phyloP scores from a whole-genome alignment of 139 green algal genomes.

The Coelastrella sp. region DNA sequence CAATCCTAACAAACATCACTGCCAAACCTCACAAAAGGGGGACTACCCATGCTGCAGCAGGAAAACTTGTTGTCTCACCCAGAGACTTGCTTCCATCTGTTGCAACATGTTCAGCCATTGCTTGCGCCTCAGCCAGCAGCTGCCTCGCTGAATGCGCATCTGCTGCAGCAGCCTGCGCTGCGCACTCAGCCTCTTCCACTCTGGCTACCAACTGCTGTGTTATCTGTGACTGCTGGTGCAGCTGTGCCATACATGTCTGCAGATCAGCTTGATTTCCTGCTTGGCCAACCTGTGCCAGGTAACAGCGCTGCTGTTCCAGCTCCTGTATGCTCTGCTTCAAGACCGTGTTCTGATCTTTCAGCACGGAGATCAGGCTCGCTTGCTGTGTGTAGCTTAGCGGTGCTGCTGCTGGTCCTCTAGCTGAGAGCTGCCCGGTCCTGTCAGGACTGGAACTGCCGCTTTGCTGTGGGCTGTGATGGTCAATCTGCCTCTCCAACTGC shows the following conservation, averaged over 20 bases:
- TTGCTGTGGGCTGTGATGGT: not conserved
- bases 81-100: not conserved
- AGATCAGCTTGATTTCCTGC: not conserved
- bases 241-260: not conserved
- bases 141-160: not conserved
- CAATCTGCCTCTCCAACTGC: not conserved
- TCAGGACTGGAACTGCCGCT: not conserved
- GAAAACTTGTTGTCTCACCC: not conserved
- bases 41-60: not conserved
- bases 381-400: slow-evolving; percentile 19
- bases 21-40: too few relatives aligned
- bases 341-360: not conserved
- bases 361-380: not conserved
- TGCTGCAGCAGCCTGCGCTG: not conserved
- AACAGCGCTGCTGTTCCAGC: slow-evolving; percentile 22
- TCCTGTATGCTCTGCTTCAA: not conserved
- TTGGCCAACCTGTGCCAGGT: not conserved
- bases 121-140: not conserved
- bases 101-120: not conserved
- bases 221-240: slow-evolving; percentile 9
- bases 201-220: not conserved
- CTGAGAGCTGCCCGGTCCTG: not conserved
- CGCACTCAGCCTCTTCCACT: not conserved
- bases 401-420: not conserved
- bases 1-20: too few relatives aligned